Evolutionary conservation across 495 filamentous ascomycete genomes (phyloP), one percentile per base, ranked within the genome.

Genomic region (Diplogelasinospora grovesii): DNA sequence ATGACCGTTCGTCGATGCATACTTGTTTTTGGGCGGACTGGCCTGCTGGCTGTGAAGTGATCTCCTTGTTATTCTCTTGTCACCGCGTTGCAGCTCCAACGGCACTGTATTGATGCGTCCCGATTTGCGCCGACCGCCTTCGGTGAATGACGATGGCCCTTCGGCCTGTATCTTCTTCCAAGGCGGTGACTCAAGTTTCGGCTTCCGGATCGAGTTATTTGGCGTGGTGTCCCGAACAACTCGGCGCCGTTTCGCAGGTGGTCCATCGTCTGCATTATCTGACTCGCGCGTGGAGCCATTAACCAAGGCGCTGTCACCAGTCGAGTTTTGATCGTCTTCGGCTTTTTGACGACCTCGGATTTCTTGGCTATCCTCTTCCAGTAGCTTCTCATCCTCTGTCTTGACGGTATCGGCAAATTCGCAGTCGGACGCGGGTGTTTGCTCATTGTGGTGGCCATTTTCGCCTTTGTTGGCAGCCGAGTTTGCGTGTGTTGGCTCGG

Each of bases 141-240:
- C 30, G 5, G 36, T 62, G 48, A 95, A 86, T 0, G 85, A 83
- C 7, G 92, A 86, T 3, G 92, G 92, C 0, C 90, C 93, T 29
- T 94, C 86, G 19, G 79, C 84, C 31, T 84, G 81, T 36, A 83
- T 69, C 59, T 80, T 90, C 68, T 92, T 97, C 92, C 92, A 98
- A 18, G 92, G 92, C 42, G 92, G 92, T 22, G 92, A 96, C 39
- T 69, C 63, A 16, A 57, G 57, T 48, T 78, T 78, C n/a, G 57
- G 57, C 35, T 51, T 48, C 19, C 68, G 65, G 14, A 49, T 19
- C 21, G 57, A 30, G 31, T 41, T 59, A 9, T 49, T 36, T 3
- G 69, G 66, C 1, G 68, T 66, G 20, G 59, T 52, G 20, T 61
- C 60, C 26, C 64, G 65, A 5, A 89, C 70, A 5, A 89, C 70